Base-by-base conservation (phyloP, 257 asterid species). In the Petunia secreta region DNA sequence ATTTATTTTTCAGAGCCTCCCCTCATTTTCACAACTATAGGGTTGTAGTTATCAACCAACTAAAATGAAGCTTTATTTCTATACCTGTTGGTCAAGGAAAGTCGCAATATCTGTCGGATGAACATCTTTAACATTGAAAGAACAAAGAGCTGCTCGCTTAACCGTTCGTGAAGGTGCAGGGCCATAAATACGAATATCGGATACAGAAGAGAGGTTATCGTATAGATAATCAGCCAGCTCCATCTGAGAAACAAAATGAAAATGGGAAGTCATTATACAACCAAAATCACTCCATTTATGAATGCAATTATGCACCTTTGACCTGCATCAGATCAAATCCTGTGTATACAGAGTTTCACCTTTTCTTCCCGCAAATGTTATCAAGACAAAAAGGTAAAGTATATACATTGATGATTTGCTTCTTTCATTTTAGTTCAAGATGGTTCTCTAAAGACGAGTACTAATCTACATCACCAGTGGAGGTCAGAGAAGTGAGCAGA, bases 71-170 rank as follows among this genome's bases (percentile, higher is more conserved):
- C 59, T 62, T 7, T 34, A 68, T 76, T 64, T 66, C 2, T 55
- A 75, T 78, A 93, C 99, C 97, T 92, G 97, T 79, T 89, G 94
- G 62, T 95, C 98, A 75, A 95, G 97, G 83, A 91, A 88, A 59
- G 96, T 89, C 4, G 99, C 97, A 62, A 95, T 75, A 80, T 95
- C 97, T 1, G 99, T 95, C 4, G 98, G 95, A 73, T 95, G 98
- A 60, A 90, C 78, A 81, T 84, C 97, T 82, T 88, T 90, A 57
- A 93, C 97, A 64, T 90, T 93, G 90, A 95, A 95, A 40, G 99
- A 93, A 84, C 98, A 95, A 25, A 95, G 92, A 71, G 98, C 93
- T 5, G 97, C 99, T 73, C 99, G 88, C 44, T 64, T 77, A 52
- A 85, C 87, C 8, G 80, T 84, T 85, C 79, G 80, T 50, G 99